Evolutionary conservation across 2,329 filamentous ascomycete species (phyloP).

Genomic region (Colletotrichum sp.): DNA sequence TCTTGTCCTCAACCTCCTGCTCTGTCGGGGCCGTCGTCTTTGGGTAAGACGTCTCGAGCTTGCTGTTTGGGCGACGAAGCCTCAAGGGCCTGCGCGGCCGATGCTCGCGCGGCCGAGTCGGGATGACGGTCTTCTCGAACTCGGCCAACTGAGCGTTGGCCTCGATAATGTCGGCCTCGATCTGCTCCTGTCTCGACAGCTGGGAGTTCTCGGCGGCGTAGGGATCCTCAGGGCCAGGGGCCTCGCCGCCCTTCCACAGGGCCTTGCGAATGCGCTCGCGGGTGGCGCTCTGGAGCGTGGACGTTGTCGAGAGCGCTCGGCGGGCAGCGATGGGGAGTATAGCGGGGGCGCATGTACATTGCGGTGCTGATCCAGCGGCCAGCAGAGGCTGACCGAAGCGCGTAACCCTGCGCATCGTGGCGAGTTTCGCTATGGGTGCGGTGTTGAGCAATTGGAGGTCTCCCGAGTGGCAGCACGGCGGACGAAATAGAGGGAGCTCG

Average conservation of each 20-base stretch:
- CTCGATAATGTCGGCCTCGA: constrained; percentile 23
- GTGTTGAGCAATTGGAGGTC: background rate
- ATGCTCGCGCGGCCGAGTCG: background rate
- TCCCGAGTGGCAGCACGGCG: background rate
- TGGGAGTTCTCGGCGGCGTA: constrained; percentile 36
- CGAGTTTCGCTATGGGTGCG: background rate
- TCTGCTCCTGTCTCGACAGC: constrained; percentile 33
- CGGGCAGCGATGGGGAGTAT: constrained; percentile 14
- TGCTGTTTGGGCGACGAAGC: background rate
- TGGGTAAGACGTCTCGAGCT: background rate
- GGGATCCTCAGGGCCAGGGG: constrained; percentile 41
- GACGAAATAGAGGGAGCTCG: constrained; percentile 8
- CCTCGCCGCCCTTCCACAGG: constrained; percentile 42
- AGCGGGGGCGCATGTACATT: constrained; percentile 21
- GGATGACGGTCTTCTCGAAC: background rate
- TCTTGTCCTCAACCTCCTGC: constrained; percentile 24
- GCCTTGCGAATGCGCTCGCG: constrained; percentile 40
- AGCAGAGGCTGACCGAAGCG: constrained; percentile 38
- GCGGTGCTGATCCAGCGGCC: constrained; percentile 26
- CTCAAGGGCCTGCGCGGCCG: background rate
- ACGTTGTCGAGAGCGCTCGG: constrained; percentile 36
- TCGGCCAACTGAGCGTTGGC: constrained; percentile 23
- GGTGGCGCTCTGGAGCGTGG: constrained; percentile 35
- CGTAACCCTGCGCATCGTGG: constrained; percentile 47
- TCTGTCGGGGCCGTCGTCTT: constrained; percentile 2